Base-by-base conservation (phyloP, 2,329 filamentous ascomycete genomes). In the Fusarium neocosmosporiellum region DNA sequence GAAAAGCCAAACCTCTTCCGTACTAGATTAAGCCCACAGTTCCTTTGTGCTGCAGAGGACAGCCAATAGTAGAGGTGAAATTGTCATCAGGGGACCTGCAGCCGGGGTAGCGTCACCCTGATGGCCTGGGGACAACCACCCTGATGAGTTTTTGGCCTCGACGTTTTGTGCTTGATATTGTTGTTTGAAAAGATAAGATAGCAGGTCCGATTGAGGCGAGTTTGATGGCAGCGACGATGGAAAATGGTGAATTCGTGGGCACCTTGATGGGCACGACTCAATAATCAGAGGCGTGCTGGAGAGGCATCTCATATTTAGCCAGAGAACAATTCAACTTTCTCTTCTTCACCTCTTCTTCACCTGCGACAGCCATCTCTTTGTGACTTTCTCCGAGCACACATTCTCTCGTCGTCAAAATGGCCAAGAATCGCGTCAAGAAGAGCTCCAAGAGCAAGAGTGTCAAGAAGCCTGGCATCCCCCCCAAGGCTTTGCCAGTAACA, bases 401-500 rank as follows among this genome's bases (percentile, higher is more conserved):
- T 3, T 1, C 7, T 5, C 16, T 59, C 65, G 11, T 14, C 3
- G 27, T 54, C 61, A 69, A 58, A 58, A 78, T 78, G 75, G 69
- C 60, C 18, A 77, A 73, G 11, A 34, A 29, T 31, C 67, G 69
- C 39, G 50, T 27, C 4, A 78, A 67, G 61, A 68, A 60, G 16
- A 43, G 36, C 10, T 53, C 29, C 16, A 72, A 70, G 37, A 72
- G 36, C 14, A 74, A 72, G n/a, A 53, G 57, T 14, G n/a, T 36
- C 6, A 67, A 59, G 34, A 78, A 78, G 36, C 11, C 67, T 2
- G 22, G 20, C 7, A 5, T 72, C 10, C 72, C 75, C 24, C 59
- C 66, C 13, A 81, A 75, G 37, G 68, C 78, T 10, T 63, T 82
- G 4, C 80, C 81, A 0, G 81, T 82, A 10, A 82, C 81, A 9